Conservation (phyloP, 2,329 filamentous ascomycete species). For the Sporothrix euskadiensis region DNA sequence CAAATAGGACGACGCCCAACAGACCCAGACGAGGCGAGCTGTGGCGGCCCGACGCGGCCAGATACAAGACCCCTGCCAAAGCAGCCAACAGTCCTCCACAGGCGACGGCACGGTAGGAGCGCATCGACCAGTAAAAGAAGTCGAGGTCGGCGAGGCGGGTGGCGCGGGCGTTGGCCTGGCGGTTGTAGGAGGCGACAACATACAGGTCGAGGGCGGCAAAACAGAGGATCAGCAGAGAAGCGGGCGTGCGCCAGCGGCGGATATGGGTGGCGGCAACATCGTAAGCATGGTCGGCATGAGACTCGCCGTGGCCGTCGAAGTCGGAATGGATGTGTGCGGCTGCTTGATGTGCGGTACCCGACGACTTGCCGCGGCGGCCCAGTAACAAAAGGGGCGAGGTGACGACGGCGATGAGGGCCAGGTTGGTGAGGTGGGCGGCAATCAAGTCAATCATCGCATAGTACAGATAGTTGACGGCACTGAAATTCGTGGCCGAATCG, state of each 20-base stretch:
- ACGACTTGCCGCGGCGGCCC: constrained; percentile 57
- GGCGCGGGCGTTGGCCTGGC: constrained; percentile 63
- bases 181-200: constrained; percentile 63
- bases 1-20: constrained; percentile 28
- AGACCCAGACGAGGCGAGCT: constrained; percentile 24
- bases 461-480: constrained; percentile 69
- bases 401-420: constrained; percentile 68
- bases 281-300: constrained; percentile 26
- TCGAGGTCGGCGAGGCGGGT: constrained; percentile 65
- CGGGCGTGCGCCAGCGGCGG: constrained; percentile 64
- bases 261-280: constrained; percentile 22
- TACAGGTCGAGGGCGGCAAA: constrained; percentile 67
- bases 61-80: constrained; percentile 68
- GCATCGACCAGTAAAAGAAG: constrained; percentile 69
- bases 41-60: constrained; percentile 72
- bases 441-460: constrained; percentile 76
- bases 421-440: constrained; percentile 77
- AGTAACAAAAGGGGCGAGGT: constrained; percentile 66
- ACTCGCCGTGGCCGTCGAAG: constrained; percentile 2
- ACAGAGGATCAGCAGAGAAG: constrained; percentile 62
- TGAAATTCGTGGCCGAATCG: constrained; percentile 53
- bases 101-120: constrained; percentile 60
- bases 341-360: neutral
- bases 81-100: constrained; percentile 65
- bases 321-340: neutral